Evolutionary conservation across 2,329 filamentous ascomycete genomes (phyloP).

Genomic region (Ophiostoma pallidulum): DNA sequence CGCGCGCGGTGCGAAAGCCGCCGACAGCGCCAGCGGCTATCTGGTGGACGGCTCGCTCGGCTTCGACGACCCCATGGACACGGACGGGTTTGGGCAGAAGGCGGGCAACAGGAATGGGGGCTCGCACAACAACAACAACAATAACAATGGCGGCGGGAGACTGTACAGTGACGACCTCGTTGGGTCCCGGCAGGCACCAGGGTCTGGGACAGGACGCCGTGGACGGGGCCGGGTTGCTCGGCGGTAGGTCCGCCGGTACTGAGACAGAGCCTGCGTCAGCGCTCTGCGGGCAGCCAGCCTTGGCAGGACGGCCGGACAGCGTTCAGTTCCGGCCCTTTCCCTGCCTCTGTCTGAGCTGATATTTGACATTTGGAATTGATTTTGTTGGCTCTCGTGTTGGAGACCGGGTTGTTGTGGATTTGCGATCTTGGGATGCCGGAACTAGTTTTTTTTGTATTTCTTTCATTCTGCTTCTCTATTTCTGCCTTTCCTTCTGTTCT

Average conservation of each 20-base stretch:
- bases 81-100: conserved; percentile 19
- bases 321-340: too few relatives aligned
- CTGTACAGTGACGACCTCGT: conserved; percentile 43
- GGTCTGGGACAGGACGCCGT: not conserved
- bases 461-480: not conserved
- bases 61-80: conserved; percentile 41
- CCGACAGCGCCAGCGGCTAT: conserved; percentile 28
- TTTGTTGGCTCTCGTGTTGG: too few relatives aligned
- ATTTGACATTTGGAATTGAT: too few relatives aligned
- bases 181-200: conserved; percentile 3
- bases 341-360: too few relatives aligned
- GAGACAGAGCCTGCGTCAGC: not conserved
- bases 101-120: conserved; percentile 11
- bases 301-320: too few relatives aligned
- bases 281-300: too few relatives aligned
- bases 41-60: conserved; percentile 46
- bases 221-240: conserved; percentile 10
- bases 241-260: not conserved
- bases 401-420: too few relatives aligned
- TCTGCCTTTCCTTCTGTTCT: not conserved
- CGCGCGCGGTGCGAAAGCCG: conserved; percentile 23
- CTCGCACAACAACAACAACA: not conserved
- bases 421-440: too few relatives aligned
- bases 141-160: conserved; percentile 21
- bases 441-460: too few relatives aligned